Evolutionary conservation across 1,139 yeast species (phyloP).

Genomic region (Candida labiduridarum): DNA sequence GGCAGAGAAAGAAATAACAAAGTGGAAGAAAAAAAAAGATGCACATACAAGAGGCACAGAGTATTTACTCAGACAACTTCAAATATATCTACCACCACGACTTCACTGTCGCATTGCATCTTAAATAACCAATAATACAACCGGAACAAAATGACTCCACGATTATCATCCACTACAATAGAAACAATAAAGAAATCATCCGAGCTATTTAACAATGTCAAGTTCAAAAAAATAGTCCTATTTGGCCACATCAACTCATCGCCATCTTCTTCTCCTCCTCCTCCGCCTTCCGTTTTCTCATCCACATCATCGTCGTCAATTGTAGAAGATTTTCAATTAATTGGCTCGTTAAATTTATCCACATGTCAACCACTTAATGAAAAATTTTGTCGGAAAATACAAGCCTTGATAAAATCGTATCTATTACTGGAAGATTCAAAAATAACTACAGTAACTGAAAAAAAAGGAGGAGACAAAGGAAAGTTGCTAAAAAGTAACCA

Average conservation of each 20-base stretch:
- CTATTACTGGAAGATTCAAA: not conserved
- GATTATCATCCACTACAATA: not conserved
- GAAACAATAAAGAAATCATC: not conserved
- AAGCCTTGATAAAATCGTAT: not conserved
- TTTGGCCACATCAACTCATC: not conserved
- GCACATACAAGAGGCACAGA: too few relatives aligned
- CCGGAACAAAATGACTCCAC: not conserved
- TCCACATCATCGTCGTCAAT: not conserved
- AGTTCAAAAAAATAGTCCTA: not conserved
- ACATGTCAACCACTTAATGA: slow-evolving; percentile 4
- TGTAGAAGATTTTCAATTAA: slow-evolving; percentile 3
- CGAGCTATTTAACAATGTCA: not conserved
- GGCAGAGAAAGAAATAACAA: not conserved
- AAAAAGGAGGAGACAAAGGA: not conserved
- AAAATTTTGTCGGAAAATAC: not conserved
- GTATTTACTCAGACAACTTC: too few relatives aligned
- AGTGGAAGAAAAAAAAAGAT: not conserved
- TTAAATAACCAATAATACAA: not conserved
- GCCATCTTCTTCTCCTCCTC: not conserved
- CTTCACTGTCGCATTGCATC: too few relatives aligned
- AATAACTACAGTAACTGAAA: not conserved
- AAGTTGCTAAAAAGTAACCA: not conserved
- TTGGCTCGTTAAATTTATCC: slow-evolving; percentile 2
- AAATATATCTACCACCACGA: too few relatives aligned
- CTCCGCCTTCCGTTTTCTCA: not conserved